Conservation (phyloP, 2,329 filamentous ascomycete genomes). For the Teratosphaeria gauchensis region DNA sequence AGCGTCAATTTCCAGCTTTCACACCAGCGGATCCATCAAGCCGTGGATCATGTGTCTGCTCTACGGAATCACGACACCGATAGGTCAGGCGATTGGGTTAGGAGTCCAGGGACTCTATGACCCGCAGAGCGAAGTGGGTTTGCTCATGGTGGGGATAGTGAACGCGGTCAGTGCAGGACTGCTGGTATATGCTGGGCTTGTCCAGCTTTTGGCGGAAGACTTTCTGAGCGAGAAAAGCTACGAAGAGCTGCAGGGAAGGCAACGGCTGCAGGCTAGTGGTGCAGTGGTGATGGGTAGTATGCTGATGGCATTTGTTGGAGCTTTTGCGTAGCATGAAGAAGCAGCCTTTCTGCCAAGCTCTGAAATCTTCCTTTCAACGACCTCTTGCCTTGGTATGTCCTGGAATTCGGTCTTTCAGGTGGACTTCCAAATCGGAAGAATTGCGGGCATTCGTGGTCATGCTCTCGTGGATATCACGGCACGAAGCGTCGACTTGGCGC, state of each 20-base stretch:
- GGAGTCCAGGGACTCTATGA: slow-evolving; percentile 43
- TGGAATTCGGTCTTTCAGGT: no score
- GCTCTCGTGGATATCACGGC: no score
- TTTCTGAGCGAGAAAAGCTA: slow-evolving; percentile 56
- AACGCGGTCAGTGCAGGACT: slow-evolving; percentile 41
- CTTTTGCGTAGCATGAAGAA: slow-evolving; percentile 42
- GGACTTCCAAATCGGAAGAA: no score
- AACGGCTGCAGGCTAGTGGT: slow-evolving; percentile 51
- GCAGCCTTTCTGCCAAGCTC: neutral
- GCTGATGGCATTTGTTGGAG: slow-evolving; percentile 59
- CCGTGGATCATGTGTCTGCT: slow-evolving; percentile 63
- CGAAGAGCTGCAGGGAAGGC: slow-evolving; percentile 45
- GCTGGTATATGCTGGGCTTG: slow-evolving; percentile 40
- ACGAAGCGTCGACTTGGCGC: no score
- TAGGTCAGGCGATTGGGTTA: slow-evolving; percentile 42
- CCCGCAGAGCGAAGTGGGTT: slow-evolving; percentile 36
- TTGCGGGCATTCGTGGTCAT: no score
- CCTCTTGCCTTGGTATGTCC: neutral
- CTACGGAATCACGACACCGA: slow-evolving; percentile 49
- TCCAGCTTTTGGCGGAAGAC: slow-evolving; percentile 42
- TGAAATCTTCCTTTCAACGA: neutral
- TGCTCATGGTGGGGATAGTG: slow-evolving; percentile 42
- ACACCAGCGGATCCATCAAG: slow-evolving; percentile 55
- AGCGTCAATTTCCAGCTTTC: slow-evolving; percentile 59
- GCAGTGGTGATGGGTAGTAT: slow-evolving; percentile 51